These are phyloP conservation scores for Pseudonectria buxi DNA, from an alignment of 2,329 filamentous ascomycete genomes.

Conservation along the genomic window DNA sequence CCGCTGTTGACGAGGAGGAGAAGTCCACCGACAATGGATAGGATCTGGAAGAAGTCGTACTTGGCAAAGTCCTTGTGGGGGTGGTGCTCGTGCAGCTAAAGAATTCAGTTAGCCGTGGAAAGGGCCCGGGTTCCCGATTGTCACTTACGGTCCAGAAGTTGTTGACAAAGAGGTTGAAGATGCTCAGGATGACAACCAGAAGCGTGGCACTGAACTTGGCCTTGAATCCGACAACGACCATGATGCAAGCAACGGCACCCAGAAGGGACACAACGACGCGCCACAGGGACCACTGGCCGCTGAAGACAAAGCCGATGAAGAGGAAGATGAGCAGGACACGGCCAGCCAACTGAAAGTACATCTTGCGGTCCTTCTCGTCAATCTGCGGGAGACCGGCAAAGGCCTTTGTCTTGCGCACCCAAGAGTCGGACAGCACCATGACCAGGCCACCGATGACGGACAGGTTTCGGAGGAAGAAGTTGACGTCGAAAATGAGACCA, in stretches of 20 bases:
- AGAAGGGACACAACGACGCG: constrained; percentile 77
- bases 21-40: constrained; percentile 95
- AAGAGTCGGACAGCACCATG: constrained; percentile 97
- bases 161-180: constrained; percentile 97
- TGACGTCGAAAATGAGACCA: constrained; percentile 95
- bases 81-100: constrained; percentile 88
- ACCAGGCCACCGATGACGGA: constrained; percentile 94
- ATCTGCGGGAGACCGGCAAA: constrained; percentile 90
- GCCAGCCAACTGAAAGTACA: constrained; percentile 99
- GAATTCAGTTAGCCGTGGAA: constrained; percentile 2
- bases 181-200: constrained; percentile 86
- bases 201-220: constrained; percentile 97
- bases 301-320: constrained; percentile 94
- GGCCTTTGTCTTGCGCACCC: constrained; percentile 95
- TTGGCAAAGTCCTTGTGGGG: constrained; percentile 99
- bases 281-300: constrained; percentile 86
- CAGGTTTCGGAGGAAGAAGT: constrained; percentile 99
- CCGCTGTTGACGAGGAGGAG: constrained; percentile 97
- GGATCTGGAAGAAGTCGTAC: constrained; percentile 99
- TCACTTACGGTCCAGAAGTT: constrained; percentile 96
- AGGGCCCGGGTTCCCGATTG: neutral
- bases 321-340: constrained; percentile 95
- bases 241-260: constrained; percentile 86
- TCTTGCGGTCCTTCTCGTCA: constrained; percentile 99
- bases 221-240: constrained; percentile 99